Conservation (phyloP, 1,284 basidiomycete species). For the Ganoderma meredithae region DNA sequence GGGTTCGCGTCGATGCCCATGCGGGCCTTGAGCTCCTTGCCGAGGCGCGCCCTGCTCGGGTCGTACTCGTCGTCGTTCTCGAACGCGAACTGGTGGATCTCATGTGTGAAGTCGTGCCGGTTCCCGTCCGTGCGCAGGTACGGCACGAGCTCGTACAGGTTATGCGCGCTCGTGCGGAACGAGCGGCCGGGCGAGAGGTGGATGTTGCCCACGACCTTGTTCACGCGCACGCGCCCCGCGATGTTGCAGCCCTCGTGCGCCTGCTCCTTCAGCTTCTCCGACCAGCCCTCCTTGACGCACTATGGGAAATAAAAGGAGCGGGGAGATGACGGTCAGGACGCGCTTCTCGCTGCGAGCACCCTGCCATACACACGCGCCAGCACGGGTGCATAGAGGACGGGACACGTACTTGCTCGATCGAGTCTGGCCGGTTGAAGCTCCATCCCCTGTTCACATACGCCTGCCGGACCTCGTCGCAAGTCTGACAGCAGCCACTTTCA, state of each 20-base stretch:
- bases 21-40: conserved; percentile 75
- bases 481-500: conserved; percentile 90
- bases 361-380: not conserved
- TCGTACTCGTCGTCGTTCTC: conserved; percentile 85
- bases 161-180: conserved; percentile 87
- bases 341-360: not conserved
- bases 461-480: conserved; percentile 94
- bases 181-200: conserved; percentile 91
- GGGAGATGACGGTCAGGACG: not conserved
- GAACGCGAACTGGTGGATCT: conserved; percentile 85
- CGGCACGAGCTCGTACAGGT: conserved; percentile 94
- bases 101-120: conserved; percentile 95
- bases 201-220: conserved; percentile 96
- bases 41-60: conserved; percentile 64
- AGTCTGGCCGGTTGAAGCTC: conserved; percentile 92
- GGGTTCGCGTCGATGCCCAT: conserved; percentile 84
- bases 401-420: conserved; percentile 85
- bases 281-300: conserved; percentile 96
- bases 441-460: conserved; percentile 93
- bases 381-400: not conserved
- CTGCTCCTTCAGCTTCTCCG: conserved; percentile 92
- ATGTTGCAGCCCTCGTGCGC: conserved; percentile 95
- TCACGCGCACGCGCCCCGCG: conserved; percentile 90
- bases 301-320: conserved; percentile 41
- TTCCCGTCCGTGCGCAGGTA: conserved; percentile 90